Evolutionary conservation across 1,284 basidiomycete genomes (phyloP).

Genomic region (Chondrostereum purpureum): DNA sequence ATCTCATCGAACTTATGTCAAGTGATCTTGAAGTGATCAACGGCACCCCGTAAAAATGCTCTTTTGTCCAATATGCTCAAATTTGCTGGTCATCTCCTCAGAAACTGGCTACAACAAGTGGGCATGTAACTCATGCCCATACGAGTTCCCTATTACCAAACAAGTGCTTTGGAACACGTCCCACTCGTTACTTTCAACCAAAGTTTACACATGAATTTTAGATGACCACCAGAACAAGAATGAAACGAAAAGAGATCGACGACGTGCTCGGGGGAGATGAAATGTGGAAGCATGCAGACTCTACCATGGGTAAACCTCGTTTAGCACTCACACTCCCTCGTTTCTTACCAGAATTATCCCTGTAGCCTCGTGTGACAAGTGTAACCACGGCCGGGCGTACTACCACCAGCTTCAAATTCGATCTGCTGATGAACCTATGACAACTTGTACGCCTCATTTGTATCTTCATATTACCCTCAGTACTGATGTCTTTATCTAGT

Average conservation of each 20-base stretch:
- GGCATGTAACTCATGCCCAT: constrained; percentile 92
- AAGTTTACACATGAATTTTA: constrained; percentile 19
- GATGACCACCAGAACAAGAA: constrained; percentile 85
- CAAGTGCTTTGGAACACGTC: too few relatives aligned
- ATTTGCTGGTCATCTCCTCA: constrained; percentile 78
- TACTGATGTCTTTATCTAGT: constrained; percentile 11
- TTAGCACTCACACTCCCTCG: not conserved
- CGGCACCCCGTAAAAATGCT: too few relatives aligned
- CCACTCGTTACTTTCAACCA: not conserved
- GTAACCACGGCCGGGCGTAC: constrained; percentile 85
- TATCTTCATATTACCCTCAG: constrained; percentile 7
- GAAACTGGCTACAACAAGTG: constrained; percentile 81
- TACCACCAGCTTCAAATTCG: constrained; percentile 96
- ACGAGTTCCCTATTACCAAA: constrained; percentile 85
- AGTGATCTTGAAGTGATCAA: too few relatives aligned
- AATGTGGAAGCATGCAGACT: constrained; percentile 94
- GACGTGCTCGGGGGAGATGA: constrained; percentile 93
- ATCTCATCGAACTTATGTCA: too few relatives aligned
- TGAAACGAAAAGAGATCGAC: constrained; percentile 84
- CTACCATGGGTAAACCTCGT: constrained; percentile 60
- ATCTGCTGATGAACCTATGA: constrained; percentile 96
- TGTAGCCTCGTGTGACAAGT: constrained; percentile 86
- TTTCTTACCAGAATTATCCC: constrained; percentile 3
- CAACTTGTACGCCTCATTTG: constrained; percentile 69
- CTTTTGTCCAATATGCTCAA: constrained; percentile 94